Evolutionary conservation across 345 rosid genomes (phyloP).

Genomic region (Brassica incana): DNA sequence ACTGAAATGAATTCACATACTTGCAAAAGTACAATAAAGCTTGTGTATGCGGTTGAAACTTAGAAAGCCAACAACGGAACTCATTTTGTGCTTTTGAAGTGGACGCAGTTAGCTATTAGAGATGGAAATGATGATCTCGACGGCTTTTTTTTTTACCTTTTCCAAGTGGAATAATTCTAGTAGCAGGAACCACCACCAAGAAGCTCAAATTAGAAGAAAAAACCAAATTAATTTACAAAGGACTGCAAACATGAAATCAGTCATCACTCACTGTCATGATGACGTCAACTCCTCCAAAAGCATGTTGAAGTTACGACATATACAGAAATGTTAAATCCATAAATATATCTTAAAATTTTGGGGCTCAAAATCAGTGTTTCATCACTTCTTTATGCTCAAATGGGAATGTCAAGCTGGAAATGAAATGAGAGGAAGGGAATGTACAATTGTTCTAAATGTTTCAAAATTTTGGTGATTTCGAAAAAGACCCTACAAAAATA

Average conservation of each 20-base stretch:
- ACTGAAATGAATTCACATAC: not conserved
- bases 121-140: slow-evolving; percentile 33
- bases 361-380: not conserved
- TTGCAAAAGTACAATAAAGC: not conserved
- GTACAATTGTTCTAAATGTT: not conserved
- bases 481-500: not conserved
- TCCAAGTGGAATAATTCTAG: slow-evolving; percentile 33
- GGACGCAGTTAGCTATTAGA: slow-evolving; percentile 14
- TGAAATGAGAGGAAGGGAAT: not conserved
- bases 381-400: not conserved
- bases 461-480: not conserved
- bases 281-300: slow-evolving; percentile 25
- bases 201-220: not conserved
- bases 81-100: slow-evolving; percentile 15
- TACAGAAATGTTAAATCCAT: not conserved
- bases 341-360: not conserved
- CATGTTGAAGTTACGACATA: not conserved
- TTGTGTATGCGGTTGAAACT: slow-evolving; percentile 7
- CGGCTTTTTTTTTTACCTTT: slow-evolving; percentile 18
- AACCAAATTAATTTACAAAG: slow-evolving; percentile 9
- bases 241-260: slow-evolving; percentile 17
- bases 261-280: slow-evolving; percentile 33
- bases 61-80: slow-evolving; percentile 24
- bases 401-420: not conserved
- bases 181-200: slow-evolving; percentile 35